A percentile compares a stretch with the other conserved stretches of the same genome.
These are phyloP conservation scores for Protomyces macrosporus DNA, from an alignment of 1,139 yeast species.

Conservation along the genomic window DNA sequence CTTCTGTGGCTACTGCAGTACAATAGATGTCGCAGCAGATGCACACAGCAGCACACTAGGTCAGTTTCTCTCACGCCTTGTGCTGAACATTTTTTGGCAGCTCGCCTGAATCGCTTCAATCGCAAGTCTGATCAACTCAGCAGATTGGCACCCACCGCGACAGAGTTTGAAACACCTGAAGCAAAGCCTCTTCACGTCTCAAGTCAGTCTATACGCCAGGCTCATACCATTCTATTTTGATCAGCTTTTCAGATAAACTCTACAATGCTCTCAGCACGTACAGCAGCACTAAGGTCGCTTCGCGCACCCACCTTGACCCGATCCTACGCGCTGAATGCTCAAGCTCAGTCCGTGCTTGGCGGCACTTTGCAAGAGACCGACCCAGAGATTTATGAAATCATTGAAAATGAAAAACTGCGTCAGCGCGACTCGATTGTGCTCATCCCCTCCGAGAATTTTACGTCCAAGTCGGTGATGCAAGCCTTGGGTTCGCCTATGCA, in stretches of 20 bases:
- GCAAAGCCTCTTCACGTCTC: too few relatives aligned
- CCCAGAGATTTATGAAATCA: constrained; percentile 61
- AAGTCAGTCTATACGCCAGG: too few relatives aligned
- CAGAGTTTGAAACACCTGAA: too few relatives aligned
- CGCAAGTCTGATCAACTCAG: too few relatives aligned
- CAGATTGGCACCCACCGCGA: too few relatives aligned
- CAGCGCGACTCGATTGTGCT: constrained; percentile 91
- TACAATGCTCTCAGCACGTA: background rate
- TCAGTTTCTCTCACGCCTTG: too few relatives aligned
- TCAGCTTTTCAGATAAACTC: background rate
- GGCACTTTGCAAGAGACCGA: constrained; percentile 56
- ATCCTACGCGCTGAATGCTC: constrained; percentile 5
- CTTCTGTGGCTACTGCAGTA: too few relatives aligned
- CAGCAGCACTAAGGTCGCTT: background rate
- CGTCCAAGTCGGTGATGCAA: constrained; percentile 93
- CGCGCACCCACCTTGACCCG: background rate
- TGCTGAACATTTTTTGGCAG: too few relatives aligned
- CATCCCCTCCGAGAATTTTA: constrained; percentile 95
- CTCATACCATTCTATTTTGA: too few relatives aligned
- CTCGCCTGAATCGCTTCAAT: too few relatives aligned
- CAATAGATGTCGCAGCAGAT: too few relatives aligned
- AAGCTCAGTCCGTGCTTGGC: constrained; percentile 24
- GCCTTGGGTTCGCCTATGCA: constrained; percentile 97
- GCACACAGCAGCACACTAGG: too few relatives aligned
- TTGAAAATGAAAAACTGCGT: constrained; percentile 75